Conservation (phyloP, 768 basidiomycete genomes). For the Amanita molliuscula region DNA sequence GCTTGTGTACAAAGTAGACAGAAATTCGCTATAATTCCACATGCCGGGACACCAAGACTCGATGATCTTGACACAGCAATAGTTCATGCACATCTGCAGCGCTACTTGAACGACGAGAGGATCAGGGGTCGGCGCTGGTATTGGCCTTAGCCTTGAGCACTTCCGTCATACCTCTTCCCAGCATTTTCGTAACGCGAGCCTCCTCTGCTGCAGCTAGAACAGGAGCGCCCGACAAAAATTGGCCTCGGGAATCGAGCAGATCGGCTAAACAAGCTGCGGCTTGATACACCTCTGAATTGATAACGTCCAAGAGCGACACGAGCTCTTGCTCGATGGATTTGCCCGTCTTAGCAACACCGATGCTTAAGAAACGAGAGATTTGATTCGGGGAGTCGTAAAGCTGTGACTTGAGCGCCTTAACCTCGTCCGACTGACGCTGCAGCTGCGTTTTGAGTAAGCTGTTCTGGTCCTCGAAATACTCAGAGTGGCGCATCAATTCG, state of each 20-base stretch:
- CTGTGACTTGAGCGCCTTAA: conserved; percentile 12
- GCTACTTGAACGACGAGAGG: conserved; percentile 27
- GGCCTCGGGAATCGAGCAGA: conserved; percentile 19
- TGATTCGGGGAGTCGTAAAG: conserved; percentile 6
- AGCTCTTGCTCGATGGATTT: conserved; percentile 1
- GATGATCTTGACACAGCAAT: conserved; percentile 27
- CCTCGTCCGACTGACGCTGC: conserved; percentile 21
- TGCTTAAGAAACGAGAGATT: conserved; percentile 3
- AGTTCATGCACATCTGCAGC: conserved; percentile 29
- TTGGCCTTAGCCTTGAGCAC: conserved; percentile 17
- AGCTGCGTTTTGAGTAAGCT: conserved; percentile 24
- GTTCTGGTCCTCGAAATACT: conserved; percentile 14
- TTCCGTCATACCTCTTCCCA: conserved; percentile 22
- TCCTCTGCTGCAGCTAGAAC: conserved; percentile 9
- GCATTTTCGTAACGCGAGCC: conserved; percentile 19
- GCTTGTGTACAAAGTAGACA: conserved; percentile 24
- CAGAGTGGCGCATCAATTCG: not conserved
- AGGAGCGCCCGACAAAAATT: conserved; percentile 5
- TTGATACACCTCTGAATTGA: conserved; percentile 32
- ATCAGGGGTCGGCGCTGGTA: conserved; percentile 16
- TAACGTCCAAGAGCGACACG: conserved; percentile 14
- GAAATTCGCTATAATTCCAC: conserved; percentile 30
- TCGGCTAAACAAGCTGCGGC: conserved; percentile 29
- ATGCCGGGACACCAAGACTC: conserved; percentile 32
- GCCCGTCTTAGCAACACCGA: conserved; percentile 2